A percentile compares a stretch with the other conserved stretches of the same genome.
phyloP scores from a whole-genome alignment of 805 yeast species.

The Saccharomycodes ludwigii region DNA sequence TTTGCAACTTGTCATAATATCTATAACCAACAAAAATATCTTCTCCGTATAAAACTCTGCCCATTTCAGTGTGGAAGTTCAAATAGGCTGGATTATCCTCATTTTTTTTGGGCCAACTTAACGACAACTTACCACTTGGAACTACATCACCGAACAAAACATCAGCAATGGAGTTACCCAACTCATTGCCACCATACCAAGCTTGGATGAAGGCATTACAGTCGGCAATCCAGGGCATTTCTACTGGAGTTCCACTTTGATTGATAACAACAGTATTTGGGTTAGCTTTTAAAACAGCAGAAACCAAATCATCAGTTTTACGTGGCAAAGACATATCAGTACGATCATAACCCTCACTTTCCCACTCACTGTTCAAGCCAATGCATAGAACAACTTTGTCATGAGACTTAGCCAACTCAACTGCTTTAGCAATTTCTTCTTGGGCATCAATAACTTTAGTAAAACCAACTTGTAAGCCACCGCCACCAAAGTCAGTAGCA shows the following conservation, averaged over 20 bases:
- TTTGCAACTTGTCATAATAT: constrained; percentile 40
- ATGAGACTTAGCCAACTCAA: constrained; percentile 32
- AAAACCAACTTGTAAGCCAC: constrained; percentile 25
- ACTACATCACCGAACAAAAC: constrained; percentile 46
- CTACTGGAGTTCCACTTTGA: constrained; percentile 52
- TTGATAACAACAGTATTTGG: constrained; percentile 40
- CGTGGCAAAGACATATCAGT: constrained; percentile 39
- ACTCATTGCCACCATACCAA: constrained; percentile 47
- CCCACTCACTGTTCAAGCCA: constrained; percentile 46
- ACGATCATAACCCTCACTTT: constrained; percentile 50
- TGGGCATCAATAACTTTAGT: constrained; percentile 19
- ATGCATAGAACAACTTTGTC: constrained; percentile 42
- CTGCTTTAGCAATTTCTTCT: constrained; percentile 30
- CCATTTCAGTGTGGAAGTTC: constrained; percentile 38
- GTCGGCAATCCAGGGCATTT: constrained; percentile 38
- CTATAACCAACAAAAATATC: constrained; percentile 55
- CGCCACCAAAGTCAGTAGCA: constrained; percentile 23
- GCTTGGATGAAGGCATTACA: constrained; percentile 37
- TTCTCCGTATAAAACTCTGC: constrained; percentile 49
- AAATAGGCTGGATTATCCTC: constrained; percentile 47
- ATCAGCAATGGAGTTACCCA: constrained; percentile 49
- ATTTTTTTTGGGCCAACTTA: constrained; percentile 39
- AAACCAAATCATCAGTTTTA: constrained; percentile 31
- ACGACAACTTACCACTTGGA: constrained; percentile 47
- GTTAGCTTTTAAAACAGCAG: constrained; percentile 33